Base-by-base conservation (phyloP, 768 basidiomycete species). In the Stropharia rugosoannulata region DNA sequence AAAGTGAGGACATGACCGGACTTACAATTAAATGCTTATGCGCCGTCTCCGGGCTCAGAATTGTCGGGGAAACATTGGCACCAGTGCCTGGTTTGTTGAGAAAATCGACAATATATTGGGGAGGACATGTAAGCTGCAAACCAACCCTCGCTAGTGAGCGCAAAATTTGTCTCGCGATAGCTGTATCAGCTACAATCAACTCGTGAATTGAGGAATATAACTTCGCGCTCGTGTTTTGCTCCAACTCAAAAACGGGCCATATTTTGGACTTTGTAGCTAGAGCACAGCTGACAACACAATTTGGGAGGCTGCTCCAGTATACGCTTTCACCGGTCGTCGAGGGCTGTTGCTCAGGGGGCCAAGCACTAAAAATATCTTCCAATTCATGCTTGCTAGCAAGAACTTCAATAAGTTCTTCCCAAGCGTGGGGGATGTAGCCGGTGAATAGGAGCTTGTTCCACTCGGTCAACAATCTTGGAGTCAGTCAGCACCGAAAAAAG, bases 401-500 rank as follows among this genome's bases (percentile, higher is more conserved):
- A 9, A 68, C 56, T 11, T 65, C 63, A 0, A 82, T 60, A 0
- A 80, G 60, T 1, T 47, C 51, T 11, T 65, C 65, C 80, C 79
- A 82, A 3, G 76, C 71, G 13, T 64, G 59, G 0, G 81, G 80
- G n/a, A 82, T 73, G 54, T 76, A 77, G 2, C 63, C 58, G 7
- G 75, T 65, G 53, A 82, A 82, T 0, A 83, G 60, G 6, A 77
- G 60, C 12, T 60, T 64, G 55, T 83, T 83, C 81, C 81, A 83
- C 59, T 73, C 71, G 1, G 79, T 68, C 7, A 77, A 64, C 5
- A 78, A 64, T 29, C 81, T 83, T 53, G 25, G 49, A 40, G 18
- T 43, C 11, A 5, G 1, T 16, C 10, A 15, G 37, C 8, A 48
- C n/a, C 22, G 36, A 25, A 47, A 5, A 51, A 2, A 9, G 16